A percentile compares a stretch with the other conserved stretches of the same genome.
These are phyloP conservation scores for Linum usitatissimum DNA, from an alignment of 345 rosid species.

Conservation along the genomic window DNA sequence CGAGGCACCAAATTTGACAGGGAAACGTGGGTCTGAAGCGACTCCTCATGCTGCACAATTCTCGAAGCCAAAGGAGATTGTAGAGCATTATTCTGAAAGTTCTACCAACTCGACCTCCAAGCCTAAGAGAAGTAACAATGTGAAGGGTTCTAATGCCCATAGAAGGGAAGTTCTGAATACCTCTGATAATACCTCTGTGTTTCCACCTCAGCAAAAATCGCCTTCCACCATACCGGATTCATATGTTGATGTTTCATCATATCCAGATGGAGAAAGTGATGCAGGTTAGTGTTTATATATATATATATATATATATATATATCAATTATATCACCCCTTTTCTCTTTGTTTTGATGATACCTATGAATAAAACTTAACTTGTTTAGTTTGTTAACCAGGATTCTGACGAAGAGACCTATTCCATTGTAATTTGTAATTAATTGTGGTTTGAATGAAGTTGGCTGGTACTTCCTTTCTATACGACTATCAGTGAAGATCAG, in stretches of 20 bases:
- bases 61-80: conserved; percentile 12
- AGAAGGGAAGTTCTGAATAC: conserved; percentile 19
- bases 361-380: too few relatives aligned
- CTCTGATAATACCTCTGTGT: conserved; percentile 27
- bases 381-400: too few relatives aligned
- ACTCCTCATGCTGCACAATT: conserved; percentile 18
- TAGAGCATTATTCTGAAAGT: conserved; percentile 24
- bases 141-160: conserved; percentile 22
- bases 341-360: too few relatives aligned
- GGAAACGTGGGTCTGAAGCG: conserved; percentile 19
- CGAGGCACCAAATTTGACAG: conserved; percentile 21
- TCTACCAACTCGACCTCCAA: conserved; percentile 9
- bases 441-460: too few relatives aligned
- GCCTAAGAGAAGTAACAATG: conserved; percentile 12
- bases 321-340: too few relatives aligned
- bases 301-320: too few relatives aligned
- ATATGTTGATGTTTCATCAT: conserved; percentile 23
- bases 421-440: too few relatives aligned
- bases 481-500: too few relatives aligned
- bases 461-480: too few relatives aligned
- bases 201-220: conserved; percentile 30
- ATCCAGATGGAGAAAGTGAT: not conserved
- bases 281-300: not conserved
- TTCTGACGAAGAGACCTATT: too few relatives aligned
- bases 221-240: conserved; percentile 39